These are phyloP conservation scores for Globisporangium spiculum DNA, from an alignment of 352 stramenopile genomes.

Conservation along the genomic window DNA sequence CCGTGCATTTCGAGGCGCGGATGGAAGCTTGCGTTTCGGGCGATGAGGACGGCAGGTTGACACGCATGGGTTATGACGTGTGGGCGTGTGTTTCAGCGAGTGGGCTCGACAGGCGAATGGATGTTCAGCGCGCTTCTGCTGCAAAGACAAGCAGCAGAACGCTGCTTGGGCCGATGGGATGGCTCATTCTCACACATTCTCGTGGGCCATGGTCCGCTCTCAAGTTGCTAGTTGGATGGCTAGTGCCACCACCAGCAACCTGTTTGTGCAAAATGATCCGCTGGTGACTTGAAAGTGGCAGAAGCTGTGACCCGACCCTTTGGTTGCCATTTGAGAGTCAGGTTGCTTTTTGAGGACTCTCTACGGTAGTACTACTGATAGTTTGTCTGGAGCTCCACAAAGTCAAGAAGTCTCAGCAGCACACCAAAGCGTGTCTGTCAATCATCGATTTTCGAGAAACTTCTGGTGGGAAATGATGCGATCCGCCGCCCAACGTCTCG, in stretches of 20 bases:
- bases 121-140: neutral
- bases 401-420: neutral
- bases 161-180: neutral
- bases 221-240: neutral
- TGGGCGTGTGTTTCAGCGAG: neutral
- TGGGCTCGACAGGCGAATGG: neutral
- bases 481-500: slow-evolving; percentile 39
- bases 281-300: neutral
- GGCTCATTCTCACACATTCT: neutral
- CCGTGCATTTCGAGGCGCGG: neutral
- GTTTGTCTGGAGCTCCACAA: slow-evolving; percentile 3
- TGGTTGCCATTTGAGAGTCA: neutral
- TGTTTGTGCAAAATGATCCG: neutral
- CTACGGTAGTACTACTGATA: neutral
- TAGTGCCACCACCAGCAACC: neutral
- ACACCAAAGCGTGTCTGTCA: slow-evolving; percentile 1
- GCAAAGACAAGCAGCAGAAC: neutral
- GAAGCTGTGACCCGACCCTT: neutral
- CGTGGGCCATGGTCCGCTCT: neutral
- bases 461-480: slow-evolving; percentile 47
- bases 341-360: neutral
- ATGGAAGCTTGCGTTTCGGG: slow-evolving; percentile 4
- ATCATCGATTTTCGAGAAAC: slow-evolving; percentile 27
- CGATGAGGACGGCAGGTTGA: slow-evolving; percentile 1
- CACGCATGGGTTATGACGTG: neutral